Percentiles rank a stretch among this genome's conserved stretches.
phyloP scores from a whole-genome alignment of 139 green algal species.

The Zygnema circumcarinatum region DNA sequence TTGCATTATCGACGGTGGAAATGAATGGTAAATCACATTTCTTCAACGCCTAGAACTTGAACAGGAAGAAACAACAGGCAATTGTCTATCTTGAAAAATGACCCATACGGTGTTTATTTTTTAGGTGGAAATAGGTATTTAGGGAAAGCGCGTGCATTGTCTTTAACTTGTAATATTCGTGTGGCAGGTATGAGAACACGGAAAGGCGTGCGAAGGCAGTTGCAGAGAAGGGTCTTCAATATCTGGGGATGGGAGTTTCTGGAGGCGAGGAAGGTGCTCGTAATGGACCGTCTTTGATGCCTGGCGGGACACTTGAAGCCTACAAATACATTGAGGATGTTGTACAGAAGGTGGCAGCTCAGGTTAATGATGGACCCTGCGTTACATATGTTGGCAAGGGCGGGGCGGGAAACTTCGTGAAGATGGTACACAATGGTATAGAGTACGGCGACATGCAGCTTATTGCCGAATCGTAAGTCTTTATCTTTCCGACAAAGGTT shows the following conservation, averaged over 20 bases:
- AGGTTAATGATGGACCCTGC: slow-evolving; percentile 95
- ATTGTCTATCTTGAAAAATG: no score
- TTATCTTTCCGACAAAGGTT: no score
- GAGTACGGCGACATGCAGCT: slow-evolving; percentile 99
- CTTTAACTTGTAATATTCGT: no score
- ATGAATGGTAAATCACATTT: slow-evolving; percentile 65
- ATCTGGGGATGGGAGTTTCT: slow-evolving; percentile 98
- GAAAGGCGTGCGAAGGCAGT: slow-evolving; percentile 83
- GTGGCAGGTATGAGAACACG: slow-evolving; percentile 94
- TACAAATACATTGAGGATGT: slow-evolving; percentile 88
- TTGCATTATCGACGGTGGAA: slow-evolving; percentile 95
- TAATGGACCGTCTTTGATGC: slow-evolving; percentile 93
- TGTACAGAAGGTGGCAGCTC: slow-evolving; percentile 91
- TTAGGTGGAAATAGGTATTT: background rate
- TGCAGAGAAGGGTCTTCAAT: slow-evolving; percentile 84
- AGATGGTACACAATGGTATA: slow-evolving; percentile 99
- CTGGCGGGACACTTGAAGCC: slow-evolving; percentile 86
- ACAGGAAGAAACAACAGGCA: no score
- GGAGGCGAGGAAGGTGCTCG: slow-evolving; percentile 97
- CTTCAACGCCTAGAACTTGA: no score
- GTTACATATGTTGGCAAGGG: slow-evolving; percentile 91
- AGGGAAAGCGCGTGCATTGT: background rate
- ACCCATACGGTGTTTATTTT: background rate
- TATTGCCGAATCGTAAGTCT: slow-evolving; percentile 79
- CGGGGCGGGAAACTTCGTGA: slow-evolving; percentile 96